These are phyloP conservation scores for Aspergillus persii DNA, from an alignment of 2,329 filamentous ascomycete species.

Conservation along the genomic window DNA sequence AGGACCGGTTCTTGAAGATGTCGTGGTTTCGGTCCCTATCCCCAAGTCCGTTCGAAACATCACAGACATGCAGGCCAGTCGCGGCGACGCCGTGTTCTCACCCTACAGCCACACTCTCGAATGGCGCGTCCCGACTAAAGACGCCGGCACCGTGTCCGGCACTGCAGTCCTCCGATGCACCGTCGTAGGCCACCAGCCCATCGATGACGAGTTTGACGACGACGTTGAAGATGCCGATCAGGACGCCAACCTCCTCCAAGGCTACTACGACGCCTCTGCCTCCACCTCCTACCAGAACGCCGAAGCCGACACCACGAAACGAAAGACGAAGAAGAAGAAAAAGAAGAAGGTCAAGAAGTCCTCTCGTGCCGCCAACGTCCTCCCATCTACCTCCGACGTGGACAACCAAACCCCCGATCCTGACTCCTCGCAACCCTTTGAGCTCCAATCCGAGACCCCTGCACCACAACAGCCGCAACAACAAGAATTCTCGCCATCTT, in stretches of 20 bases:
- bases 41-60: constrained; percentile 78
- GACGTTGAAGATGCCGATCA: constrained; percentile 33
- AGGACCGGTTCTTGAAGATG: constrained; percentile 68
- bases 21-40: constrained; percentile 75
- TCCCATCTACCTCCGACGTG: neutral
- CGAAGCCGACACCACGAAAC: constrained; percentile 28
- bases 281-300: constrained; percentile 29
- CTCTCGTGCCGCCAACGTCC: constrained; percentile 21
- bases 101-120: constrained; percentile 70
- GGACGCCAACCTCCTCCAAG: constrained; percentile 42
- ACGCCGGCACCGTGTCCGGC: constrained; percentile 64
- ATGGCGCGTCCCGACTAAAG: constrained; percentile 79
- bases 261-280: constrained; percentile 47
- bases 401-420: constrained; percentile 7
- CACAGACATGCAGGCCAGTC: constrained; percentile 74
- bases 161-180: constrained; percentile 76
- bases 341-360: constrained; percentile 33
- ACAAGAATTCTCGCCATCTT: constrained; percentile 1
- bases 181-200: constrained; percentile 63
- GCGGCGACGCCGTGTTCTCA: constrained; percentile 79
- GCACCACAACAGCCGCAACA: constrained; percentile 14
- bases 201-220: constrained; percentile 49
- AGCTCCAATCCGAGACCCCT: constrained; percentile 22
- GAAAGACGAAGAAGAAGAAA: constrained; percentile 38
- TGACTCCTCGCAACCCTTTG: constrained; percentile 13